Percentiles rank a stretch among this genome's conserved stretches.
Evolutionary conservation across 257 asterid species (phyloP).

Genomic region (Capsicum baccatum): DNA sequence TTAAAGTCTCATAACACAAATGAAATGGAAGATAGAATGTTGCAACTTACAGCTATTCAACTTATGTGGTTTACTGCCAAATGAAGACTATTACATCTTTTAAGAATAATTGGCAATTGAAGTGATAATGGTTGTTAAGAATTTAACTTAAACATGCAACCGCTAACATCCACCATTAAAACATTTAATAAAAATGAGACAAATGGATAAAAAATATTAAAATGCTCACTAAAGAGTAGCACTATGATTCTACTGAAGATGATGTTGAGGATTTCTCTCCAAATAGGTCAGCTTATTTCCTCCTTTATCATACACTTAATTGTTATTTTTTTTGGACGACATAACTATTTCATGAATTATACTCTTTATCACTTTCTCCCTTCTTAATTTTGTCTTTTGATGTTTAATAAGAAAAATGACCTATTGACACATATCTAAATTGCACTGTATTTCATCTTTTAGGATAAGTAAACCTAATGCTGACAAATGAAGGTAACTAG

Average conservation of each 20-base stretch:
- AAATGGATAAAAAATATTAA: too few relatives aligned
- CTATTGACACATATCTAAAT: background rate
- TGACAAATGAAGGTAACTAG: constrained; percentile 61
- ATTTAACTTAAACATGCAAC: too few relatives aligned
- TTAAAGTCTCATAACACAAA: too few relatives aligned
- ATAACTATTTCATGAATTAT: background rate
- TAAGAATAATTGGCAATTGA: too few relatives aligned
- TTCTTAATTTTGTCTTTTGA: background rate
- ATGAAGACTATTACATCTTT: too few relatives aligned
- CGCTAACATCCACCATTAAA: too few relatives aligned
- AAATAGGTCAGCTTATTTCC: constrained; percentile 8
- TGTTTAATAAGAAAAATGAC: constrained; percentile 21
- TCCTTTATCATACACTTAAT: background rate
- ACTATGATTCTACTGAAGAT: constrained; percentile 90
- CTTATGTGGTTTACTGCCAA: too few relatives aligned
- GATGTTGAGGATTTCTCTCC: constrained; percentile 72
- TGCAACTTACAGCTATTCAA: too few relatives aligned
- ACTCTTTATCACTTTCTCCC: constrained; percentile 18
- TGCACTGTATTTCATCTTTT: constrained; percentile 41
- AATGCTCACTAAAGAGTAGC: too few relatives aligned
- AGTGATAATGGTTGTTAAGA: too few relatives aligned
- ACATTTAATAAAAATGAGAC: too few relatives aligned
- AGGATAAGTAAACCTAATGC: constrained; percentile 71
- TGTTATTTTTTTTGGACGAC: constrained; percentile 3
- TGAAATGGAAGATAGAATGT: too few relatives aligned